Base-by-base conservation (phyloP, 1,284 basidiomycete genomes). In the Leccinum pachyderme region DNA sequence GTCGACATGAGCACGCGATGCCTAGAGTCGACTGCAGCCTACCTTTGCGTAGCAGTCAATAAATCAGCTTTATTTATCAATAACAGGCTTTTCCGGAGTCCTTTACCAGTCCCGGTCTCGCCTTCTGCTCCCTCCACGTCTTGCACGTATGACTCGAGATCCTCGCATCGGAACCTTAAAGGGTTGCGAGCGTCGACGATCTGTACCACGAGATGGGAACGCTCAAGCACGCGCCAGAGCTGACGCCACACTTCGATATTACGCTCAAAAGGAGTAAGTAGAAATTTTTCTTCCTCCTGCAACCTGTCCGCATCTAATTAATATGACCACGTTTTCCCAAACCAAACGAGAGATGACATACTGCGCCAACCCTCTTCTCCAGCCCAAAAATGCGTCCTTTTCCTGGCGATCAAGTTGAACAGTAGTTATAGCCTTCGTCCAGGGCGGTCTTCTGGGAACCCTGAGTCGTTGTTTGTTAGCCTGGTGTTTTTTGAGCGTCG, bases 21-120 rank as follows among this genome's bases (percentile, higher is more conserved):
- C 25, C 37, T 28, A 57, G 33, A 49, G 39, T 44, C 7, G 44
- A n/a, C 27, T 11, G 28, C 43, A 32, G 63, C 78, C 58, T 62
- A 90, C 89, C 96, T 84, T 76, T 99, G 97, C 55, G 87, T 81
- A 7, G 82, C 78, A 13, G 93, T 97, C 59, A 99, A 75, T 49
- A 99, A 74, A 77, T 99, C 97, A 3, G 96, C 86, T 74, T 99
- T 99, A 74, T 99, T 99, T 72, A 99, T 92, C 53, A 99, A 80
- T 41, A 99, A 73, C 63, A 99, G 73, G 64, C 81, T 91, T 67
- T 79, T 83, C 64, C 95, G 79, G 25, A 68, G 35, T 9, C 87
- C 88, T 62, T 79, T 84, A 0, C 90, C 91, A 0, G 87, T 89
- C 5, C 87, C 89, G 5, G 81, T 77, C 67, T 90, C 89, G 7